Evolutionary conservation across 2,329 filamentous ascomycete species (phyloP), one percentile per base, ranked within the genome.

Genomic region (Botrytis fragariae): DNA sequence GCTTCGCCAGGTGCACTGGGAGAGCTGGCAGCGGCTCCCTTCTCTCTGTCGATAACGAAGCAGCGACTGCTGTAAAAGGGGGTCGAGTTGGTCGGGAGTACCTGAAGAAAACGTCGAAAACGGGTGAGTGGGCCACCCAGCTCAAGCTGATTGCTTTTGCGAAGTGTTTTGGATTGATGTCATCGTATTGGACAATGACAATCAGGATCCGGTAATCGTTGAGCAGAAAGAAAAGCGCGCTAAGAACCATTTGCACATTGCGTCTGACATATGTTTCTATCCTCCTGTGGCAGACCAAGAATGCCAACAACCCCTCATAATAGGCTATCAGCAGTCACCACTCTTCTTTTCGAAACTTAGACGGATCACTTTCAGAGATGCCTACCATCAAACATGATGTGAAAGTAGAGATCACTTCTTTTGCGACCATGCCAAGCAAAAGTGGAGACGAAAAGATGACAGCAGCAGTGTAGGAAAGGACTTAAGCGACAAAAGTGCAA

Each of bases 101-200:
- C 80, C 83, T 92, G 20, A 82, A 85, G 74, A 83, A 85, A 72
- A 91, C 92, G 85, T 86, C 87, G 44, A 86, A 86, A 78, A 84
- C 85, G 44, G 88, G 88, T 69, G 87, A 87, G 57, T 92, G 87
- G 82, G 91, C 89, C 39, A 90, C 91, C 79, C 90, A 92, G 74
- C 86, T 91, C 83, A 90, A 92, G 81, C 87, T 93, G 62, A 85
- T 86, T 45, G 91, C 91, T 9, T 92, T 92, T 81, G 87, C 88
- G 42, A 86, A 87, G 87, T 86, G 35, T 91, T 86, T 79, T 84
- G 87, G 69, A 86, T 87, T 70, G 87, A 92, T 79, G 88, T 93
- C 72, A 86, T 87, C 77, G 87, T 92, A 72, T 91, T 45, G 69
- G 6, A 32, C 14, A 61, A 57, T 29, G 20, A 72, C 51, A n/a